Evolutionary conservation across 2,329 filamentous ascomycete genomes (phyloP).

Genomic region (Venturia carpophila): DNA sequence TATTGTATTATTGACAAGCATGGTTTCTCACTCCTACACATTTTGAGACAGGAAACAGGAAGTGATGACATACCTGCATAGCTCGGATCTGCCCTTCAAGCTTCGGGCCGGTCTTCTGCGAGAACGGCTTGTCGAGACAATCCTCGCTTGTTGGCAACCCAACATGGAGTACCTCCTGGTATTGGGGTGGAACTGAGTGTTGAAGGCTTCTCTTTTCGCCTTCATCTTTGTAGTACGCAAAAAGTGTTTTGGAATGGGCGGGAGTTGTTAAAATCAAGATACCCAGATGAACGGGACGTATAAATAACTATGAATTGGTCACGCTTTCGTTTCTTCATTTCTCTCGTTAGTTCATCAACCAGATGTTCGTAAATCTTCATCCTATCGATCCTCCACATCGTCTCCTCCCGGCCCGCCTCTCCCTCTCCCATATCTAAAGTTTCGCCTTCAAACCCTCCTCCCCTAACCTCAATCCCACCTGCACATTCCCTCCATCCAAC

Average conservation of each 20-base stretch:
- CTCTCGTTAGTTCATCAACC: too few species aligned
- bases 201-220: constrained; percentile 79
- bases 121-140: not conserved
- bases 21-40: too few species aligned
- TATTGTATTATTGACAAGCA: too few species aligned
- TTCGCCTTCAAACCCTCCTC: not conserved
- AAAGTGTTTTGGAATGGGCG: not conserved
- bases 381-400: too few species aligned
- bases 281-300: not conserved
- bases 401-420: not conserved
- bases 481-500: constrained; percentile 8
- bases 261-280: not conserved
- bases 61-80: not conserved
- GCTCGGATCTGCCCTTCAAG: constrained; percentile 1
- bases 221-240: constrained; percentile 76
- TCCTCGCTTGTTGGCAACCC: constrained; percentile 54
- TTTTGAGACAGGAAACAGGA: not conserved
- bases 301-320: not conserved
- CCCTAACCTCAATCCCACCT: not conserved
- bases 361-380: too few species aligned
- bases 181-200: constrained; percentile 73
- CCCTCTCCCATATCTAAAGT: not conserved
- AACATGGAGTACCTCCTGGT: constrained; percentile 75
- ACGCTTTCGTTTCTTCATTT: too few species aligned
- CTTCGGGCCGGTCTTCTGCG: not conserved